Evolutionary conservation across 176 grass and related monocot species (phyloP), one percentile per base, ranked within the genome.

Genomic region (Tillandsia leiboldiana): DNA sequence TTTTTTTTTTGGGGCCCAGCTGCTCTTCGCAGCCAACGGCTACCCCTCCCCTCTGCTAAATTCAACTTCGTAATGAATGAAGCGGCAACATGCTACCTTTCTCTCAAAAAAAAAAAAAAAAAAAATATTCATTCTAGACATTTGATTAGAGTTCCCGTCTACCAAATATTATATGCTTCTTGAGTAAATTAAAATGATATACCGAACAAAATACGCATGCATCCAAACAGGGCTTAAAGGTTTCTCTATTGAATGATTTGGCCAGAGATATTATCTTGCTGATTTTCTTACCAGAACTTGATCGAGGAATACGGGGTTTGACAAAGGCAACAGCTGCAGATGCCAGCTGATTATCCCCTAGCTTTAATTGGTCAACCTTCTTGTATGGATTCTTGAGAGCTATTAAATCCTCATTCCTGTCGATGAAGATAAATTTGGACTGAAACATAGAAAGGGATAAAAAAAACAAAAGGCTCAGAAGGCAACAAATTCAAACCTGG

Each of bases 281-380:
- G 73, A 26, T 12, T 48, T 12, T 57, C 49, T 71, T 81, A 85
- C 85, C 80, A 0, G 11, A 72, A 47, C 26, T 15, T 76, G 62
- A 63, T 53, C 64, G 67, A 22, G 47, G 49, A 59, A 73, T 76
- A 51, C 75, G 78, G 63, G 80, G 79, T 72, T 79, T 83, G 18
- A 71, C 14, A 69, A n/a, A 68, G 56, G 22, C 33, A 42, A 8
- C 33, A 28, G 26, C 51, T 82, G 70, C 62, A 69, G 29, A 66
- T 9, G 27, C 13, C 9, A 15, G 11, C 68, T 62, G 2, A 12
- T 29, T n/a, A 42, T 2, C 51, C 5, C 1, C 27, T 17, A n/a
- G 0, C 1, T 15, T 67, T n/a, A 67, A 18, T 8, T 49, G 65
- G 17, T 67, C 65, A 47, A 6, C 33, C 33, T 48, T 67, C 65